These are phyloP conservation scores for Eragrostis tef DNA, from an alignment of 202 grass and related monocot genomes.

Conservation along the genomic window DNA sequence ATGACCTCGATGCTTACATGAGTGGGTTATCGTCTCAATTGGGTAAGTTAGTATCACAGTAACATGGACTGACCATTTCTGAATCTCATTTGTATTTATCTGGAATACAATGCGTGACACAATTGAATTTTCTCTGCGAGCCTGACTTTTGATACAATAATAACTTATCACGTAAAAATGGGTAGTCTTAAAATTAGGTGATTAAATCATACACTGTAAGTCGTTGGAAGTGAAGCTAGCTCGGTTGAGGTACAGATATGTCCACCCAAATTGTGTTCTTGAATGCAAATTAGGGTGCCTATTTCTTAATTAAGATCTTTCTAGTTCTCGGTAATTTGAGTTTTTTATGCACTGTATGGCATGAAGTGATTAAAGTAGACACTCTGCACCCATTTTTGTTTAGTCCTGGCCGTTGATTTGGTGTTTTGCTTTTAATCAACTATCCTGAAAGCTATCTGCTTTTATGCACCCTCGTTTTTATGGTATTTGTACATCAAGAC, in stretches of 20 bases:
- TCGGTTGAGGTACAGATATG: not conserved
- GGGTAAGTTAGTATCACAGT: conserved; percentile 43
- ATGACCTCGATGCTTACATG: conserved; percentile 98
- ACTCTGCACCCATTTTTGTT: not conserved
- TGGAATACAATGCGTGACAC: conserved; percentile 10
- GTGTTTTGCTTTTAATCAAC: conserved; percentile 29
- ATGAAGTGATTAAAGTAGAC: not conserved
- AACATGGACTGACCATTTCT: not conserved
- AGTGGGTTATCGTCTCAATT: conserved; percentile 92
- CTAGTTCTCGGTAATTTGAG: not conserved
- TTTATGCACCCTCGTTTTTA: conserved; percentile 24
- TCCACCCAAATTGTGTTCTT: not conserved
- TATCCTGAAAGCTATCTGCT: conserved; percentile 6
- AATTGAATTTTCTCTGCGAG: conserved; percentile 18
- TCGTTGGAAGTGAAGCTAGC: not conserved
- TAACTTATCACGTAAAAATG: not conserved
- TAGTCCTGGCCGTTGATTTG: not conserved
- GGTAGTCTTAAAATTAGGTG: not conserved
- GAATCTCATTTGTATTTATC: too few relatives aligned
- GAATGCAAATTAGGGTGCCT: not conserved
- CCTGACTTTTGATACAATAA: not conserved
- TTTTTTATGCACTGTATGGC: not conserved
- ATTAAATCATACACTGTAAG: not conserved
- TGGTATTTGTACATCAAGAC: conserved; percentile 24
- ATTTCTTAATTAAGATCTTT: not conserved